Base-by-base conservation (phyloP, 2,329 filamentous ascomycete species). In the Mollisiaceae sp. region DNA sequence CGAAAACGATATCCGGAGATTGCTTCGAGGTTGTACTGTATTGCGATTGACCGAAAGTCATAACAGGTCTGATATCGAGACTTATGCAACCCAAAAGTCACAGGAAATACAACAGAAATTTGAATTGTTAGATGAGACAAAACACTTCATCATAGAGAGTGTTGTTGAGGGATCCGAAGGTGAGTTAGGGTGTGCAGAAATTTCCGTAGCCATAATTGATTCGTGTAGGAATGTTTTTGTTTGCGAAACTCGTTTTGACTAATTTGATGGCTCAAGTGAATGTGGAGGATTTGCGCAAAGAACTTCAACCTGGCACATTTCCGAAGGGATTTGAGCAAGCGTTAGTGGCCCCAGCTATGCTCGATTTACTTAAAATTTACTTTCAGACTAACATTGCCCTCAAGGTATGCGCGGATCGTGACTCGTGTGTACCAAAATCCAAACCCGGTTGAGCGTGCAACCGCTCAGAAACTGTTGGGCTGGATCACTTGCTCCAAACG, bases 401-500 rank as follows among this genome's bases (percentile, higher is more conserved):
- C 35, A 38, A 65, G 60, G 63, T 67, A 52, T 35, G 39, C 47
- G 32, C 20, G 59, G 22, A 60, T 60, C 15, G 50, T 64, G 8
- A 18, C 14, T 15, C 60, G 41, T 22, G 18, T 70, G 47, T 57
- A 64, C 6, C 36, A 47, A 18, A 67, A 47, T 14, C n/a, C 67
- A 59, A 41, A 39, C 11, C 15, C 24, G 24, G 59, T 55, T 41
- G 47, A 68, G 52, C 60, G 70, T 56, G 22, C 47, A 0, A 63
- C 59, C 32, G 64, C 61, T 6, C 43, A 47, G 2, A 69, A 59
- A 68, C 60, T 82, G 6, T 67, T 82, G 11, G 75, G 77, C 1
- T 81, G 78, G 79, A 71, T 81, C 11, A 73, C 76, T 4, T 80
- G 76, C 66, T 76, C 77, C 4, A 79, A 77, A 64, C 68, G 78